Evolutionary conservation across 2,329 filamentous ascomycete species (phyloP), one percentile per base, ranked within the genome.

Genomic region (Colletotrichum chrysophilum): DNA sequence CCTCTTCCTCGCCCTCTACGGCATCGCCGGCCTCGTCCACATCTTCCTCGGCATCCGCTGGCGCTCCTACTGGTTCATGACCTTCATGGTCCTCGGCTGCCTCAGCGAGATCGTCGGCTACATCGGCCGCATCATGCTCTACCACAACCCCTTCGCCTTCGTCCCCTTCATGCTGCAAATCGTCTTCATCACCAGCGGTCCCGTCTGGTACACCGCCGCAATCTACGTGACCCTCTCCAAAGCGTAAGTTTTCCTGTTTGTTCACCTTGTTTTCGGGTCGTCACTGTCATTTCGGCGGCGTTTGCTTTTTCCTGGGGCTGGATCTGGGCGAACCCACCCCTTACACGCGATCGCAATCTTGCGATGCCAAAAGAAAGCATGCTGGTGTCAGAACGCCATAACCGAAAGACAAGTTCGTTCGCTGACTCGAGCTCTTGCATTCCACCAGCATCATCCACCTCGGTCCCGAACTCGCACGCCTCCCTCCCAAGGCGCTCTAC

Each of bases 151-250:
- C 0, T 94, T 92, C 80, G 85, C 81, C 64, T 89, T 92, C 80
- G 80, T 80, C 14, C 91, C 88, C 9, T 94, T 94, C 80, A 88
- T 94, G 81, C 88, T 93, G n/a, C 91, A 94, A 80, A 93, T 93
- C 77, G 88, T 81, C 76, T 92, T 90, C 82, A 86, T 94, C 66
- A 93, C 91, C 5, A 82, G 83, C 76, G 85, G 84, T 12, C 85
- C 85, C 68, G 85, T 87, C 75, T 87, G 85, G 78, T 87, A 91
- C 88, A 78, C 90, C 32, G 93, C 92, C 1, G 91, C 91, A 74
- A 91, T 94, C 80, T 94, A 94, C 81, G 88, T 94, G 70, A 93
- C 91, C 34, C 87, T 93, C 34, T 84, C 82, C 77, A 85, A 85
- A 77, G 79, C 83, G 84, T 86, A 61, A 78, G 82, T 78, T 30